Conservation (phyloP, 495 filamentous ascomycete species). For the Penicillium daleae region DNA sequence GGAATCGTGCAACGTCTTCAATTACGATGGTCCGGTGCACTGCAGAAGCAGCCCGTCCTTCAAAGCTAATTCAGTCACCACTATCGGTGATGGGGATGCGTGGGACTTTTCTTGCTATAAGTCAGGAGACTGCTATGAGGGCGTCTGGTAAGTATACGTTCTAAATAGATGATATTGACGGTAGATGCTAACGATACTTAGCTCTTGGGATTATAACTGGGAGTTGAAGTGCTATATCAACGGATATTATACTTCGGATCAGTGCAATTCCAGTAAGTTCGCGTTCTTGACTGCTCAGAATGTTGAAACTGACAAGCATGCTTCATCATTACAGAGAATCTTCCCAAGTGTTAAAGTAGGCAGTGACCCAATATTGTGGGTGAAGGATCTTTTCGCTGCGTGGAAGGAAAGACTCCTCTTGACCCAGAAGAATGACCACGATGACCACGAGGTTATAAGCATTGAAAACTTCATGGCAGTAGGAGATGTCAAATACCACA, state of each 20-base stretch:
- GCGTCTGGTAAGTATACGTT: background rate
- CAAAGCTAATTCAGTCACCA: constrained; percentile 1
- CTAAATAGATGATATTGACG: background rate
- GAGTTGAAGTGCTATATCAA: constrained; percentile 9
- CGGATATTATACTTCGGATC: constrained; percentile 6
- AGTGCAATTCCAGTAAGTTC: background rate
- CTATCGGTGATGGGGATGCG: constrained; percentile 5
- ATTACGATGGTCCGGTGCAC: background rate
- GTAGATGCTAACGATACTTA: background rate
- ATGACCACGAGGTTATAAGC: background rate
- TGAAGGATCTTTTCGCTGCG: background rate
- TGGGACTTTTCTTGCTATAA: constrained; percentile 9
- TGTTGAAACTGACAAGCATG: background rate
- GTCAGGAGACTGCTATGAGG: constrained; percentile 2
- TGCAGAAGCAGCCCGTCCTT: constrained; percentile 5
- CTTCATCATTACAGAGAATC: background rate
- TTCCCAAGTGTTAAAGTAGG: background rate
- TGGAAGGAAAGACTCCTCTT: background rate
- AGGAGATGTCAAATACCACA: background rate
- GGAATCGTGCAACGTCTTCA: constrained; percentile 1
- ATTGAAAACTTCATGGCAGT: background rate
- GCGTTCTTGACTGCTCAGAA: no score
- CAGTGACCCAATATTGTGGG: background rate
- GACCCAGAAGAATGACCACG: background rate
- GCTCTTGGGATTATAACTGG: constrained; percentile 3